Evolutionary conservation across 768 basidiomycete genomes (phyloP).

Genomic region (Podaxis pistillaris): DNA sequence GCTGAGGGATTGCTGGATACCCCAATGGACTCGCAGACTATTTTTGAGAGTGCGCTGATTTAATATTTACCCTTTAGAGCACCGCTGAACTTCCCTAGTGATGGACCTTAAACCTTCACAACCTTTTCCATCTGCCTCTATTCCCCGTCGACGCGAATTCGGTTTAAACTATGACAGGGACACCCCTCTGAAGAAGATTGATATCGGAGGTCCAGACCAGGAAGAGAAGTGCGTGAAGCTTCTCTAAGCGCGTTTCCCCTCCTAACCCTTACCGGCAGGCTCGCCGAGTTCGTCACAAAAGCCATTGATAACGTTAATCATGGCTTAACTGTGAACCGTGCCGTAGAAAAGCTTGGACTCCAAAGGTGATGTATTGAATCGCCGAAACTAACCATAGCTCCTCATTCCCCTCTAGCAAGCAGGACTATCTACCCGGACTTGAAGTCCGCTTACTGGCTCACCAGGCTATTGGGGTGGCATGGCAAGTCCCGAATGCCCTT

Average conservation of each 20-base stretch:
- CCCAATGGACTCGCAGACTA: neutral
- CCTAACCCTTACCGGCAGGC: slow-evolving; percentile 29
- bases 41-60: neutral
- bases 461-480: slow-evolving; percentile 75
- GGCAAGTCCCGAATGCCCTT: slow-evolving; percentile 34
- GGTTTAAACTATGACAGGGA: slow-evolving; percentile 48
- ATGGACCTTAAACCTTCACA: neutral
- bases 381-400: neutral
- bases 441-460: slow-evolving; percentile 71
- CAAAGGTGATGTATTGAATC: slow-evolving; percentile 34
- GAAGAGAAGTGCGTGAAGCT: slow-evolving; percentile 36
- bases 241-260: neutral
- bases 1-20: neutral
- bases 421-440: slow-evolving; percentile 64
- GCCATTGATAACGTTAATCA: slow-evolving; percentile 58
- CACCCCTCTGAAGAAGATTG: slow-evolving; percentile 46
- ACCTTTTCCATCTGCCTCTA: neutral
- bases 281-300: slow-evolving; percentile 61
- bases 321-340: slow-evolving; percentile 49
- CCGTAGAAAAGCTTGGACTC: slow-evolving; percentile 52
- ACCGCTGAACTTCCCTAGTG: neutral
- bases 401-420: slow-evolving; percentile 32
- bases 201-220: slow-evolving; percentile 61
- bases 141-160: slow-evolving; percentile 31
- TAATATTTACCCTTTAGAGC: neutral